phyloP scores from a whole-genome alignment of 768 basidiomycete species.

The Leccinum rimulosum region DNA sequence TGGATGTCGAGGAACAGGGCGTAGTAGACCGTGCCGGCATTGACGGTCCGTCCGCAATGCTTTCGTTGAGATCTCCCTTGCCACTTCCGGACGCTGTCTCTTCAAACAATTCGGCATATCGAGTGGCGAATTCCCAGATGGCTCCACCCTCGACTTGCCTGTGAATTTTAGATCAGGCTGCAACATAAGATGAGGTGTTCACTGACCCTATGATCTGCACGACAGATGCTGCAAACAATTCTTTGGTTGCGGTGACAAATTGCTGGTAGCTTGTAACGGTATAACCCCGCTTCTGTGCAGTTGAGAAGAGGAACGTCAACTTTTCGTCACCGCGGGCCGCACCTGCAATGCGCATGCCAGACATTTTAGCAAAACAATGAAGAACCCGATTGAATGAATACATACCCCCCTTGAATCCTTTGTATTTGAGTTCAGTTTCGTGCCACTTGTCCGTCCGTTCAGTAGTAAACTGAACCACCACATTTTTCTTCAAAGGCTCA shows the following conservation, averaged over 20 bases:
- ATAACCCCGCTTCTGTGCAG: slow-evolving; percentile 15
- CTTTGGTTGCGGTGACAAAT: slow-evolving; percentile 16
- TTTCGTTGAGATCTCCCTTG: not conserved
- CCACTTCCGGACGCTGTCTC: slow-evolving; percentile 3
- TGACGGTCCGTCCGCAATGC: not conserved
- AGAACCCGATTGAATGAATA: not conserved
- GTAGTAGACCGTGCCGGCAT: slow-evolving; percentile 9
- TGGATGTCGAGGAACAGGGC: slow-evolving; percentile 18
- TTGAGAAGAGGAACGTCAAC: slow-evolving; percentile 26
- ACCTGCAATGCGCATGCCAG: slow-evolving; percentile 14
- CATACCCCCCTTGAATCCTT: slow-evolving; percentile 28
- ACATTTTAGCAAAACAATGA: not conserved
- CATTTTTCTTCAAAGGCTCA: slow-evolving; percentile 7
- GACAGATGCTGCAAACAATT: not conserved
- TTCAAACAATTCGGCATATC: slow-evolving; percentile 12
- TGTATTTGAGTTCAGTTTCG: slow-evolving; percentile 5
- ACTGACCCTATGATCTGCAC: slow-evolving; percentile 19
- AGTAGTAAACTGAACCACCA: slow-evolving; percentile 23
- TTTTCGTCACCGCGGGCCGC: not conserved
- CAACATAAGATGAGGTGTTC: not conserved
- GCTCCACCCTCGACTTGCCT: slow-evolving; percentile 12
- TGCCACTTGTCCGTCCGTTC: slow-evolving; percentile 5
- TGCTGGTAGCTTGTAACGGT: slow-evolving; percentile 19
- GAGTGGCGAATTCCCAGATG: slow-evolving; percentile 14
- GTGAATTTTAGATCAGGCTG: not conserved